Evolutionary conservation across 2,329 filamentous ascomycete genomes (phyloP), one percentile per base, ranked within the genome.

Genomic region (Pseudonectria foliicola): DNA sequence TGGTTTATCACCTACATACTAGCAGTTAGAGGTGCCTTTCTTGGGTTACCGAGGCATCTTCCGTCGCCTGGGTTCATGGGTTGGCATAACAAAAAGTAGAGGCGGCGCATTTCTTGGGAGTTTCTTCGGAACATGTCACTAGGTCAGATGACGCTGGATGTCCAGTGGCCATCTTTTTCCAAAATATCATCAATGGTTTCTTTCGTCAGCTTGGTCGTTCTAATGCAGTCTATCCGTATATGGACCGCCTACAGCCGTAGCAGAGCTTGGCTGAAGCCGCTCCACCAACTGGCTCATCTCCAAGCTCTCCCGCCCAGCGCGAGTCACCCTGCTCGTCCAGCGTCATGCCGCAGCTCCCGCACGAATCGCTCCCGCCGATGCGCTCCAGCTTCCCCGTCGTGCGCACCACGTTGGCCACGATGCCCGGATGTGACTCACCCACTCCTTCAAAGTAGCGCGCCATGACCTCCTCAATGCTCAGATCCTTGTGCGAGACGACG

Each of bases 361-460:
- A 93, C 21, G 52, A 53, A 4, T 37, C 50, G n/a, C 49, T 54
- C 7, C 56, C 57, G 2, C 64, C 48, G 1, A 66, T 56, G 16
- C 75, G 63, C 29, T 79, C 68, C 27, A 96, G 70, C 61, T 93
- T 95, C 33, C 79, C 81, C n/a, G 85, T 82, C 24, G 90, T 98
- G 43, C 87, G 78, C 5, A 95, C 90, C 8, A 98, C 92, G 56
- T 98, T 98, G 23, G 89, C 83, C 46, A 98, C 89, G 37, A 96
- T 87, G 36, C 85, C 86, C 3, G 89, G 85, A 53, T 93, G 95
- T 39, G 82, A 83, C 45, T 78, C 76, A 56, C 95, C 89, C 12
- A 95, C 59, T 26, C 86, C 27, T 46, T 78, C 76, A 53, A 98
- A 95, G 59, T 95, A 98, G 38, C 87, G 80, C 38, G 72, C 66